Conservation (phyloP, 2,329 filamentous ascomycete species). For the Calonectria honghensis region DNA sequence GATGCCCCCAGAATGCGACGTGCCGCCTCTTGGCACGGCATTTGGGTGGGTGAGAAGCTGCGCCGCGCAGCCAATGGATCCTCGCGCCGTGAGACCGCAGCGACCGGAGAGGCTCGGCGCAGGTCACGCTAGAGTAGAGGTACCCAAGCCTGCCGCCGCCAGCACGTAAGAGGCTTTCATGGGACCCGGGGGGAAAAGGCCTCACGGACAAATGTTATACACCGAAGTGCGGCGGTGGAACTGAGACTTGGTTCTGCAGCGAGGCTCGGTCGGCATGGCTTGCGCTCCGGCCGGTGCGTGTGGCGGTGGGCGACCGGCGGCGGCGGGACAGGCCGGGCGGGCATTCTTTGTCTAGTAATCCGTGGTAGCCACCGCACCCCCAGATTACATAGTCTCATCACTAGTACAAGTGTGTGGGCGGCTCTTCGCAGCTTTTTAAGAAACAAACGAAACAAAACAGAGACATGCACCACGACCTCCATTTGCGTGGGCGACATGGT, state of each 20-base stretch:
- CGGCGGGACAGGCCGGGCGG: too few species aligned
- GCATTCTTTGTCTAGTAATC: too few species aligned
- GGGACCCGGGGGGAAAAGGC: background rate
- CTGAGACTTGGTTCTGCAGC: background rate
- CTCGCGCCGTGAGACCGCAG: background rate
- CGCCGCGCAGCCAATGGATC: slow-evolving; percentile 1
- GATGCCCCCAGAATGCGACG: background rate
- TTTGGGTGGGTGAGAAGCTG: background rate
- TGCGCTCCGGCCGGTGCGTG: background rate
- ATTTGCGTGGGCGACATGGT: background rate
- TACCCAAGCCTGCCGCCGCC: background rate
- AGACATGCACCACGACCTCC: background rate
- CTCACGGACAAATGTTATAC: background rate
- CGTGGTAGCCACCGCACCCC: too few species aligned
- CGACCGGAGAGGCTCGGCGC: background rate
- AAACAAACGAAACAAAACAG: background rate
- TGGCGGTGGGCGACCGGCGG: too few species aligned
- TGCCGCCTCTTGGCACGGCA: slow-evolving; percentile 19
- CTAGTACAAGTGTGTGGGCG: background rate
- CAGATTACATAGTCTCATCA: background rate
- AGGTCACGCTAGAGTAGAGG: background rate
- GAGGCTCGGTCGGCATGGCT: background rate
- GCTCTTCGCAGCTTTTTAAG: background rate
- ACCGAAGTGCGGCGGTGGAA: too few species aligned
- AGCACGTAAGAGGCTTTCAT: background rate